Conservation (phyloP, 2,329 filamentous ascomycete genomes). For the Pseudogymnoascus pannorum region DNA sequence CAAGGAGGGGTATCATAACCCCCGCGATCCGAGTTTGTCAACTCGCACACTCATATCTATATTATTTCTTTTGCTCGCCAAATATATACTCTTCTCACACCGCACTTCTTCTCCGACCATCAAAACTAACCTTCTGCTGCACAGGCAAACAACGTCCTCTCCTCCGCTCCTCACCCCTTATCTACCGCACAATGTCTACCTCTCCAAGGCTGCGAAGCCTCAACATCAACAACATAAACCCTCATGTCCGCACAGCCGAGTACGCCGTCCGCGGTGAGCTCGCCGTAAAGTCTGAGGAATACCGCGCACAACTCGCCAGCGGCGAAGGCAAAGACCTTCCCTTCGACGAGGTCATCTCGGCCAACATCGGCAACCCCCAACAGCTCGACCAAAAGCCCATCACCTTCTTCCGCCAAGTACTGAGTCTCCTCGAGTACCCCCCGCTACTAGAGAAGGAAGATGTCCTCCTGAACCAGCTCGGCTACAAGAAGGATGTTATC, state of each 20-base stretch:
- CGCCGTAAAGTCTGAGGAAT: slow-evolving; percentile 86
- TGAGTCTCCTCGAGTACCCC: slow-evolving; percentile 89
- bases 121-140: not conserved
- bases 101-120: not conserved
- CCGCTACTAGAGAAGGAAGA: slow-evolving; percentile 73
- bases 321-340: slow-evolving; percentile 55
- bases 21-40: not conserved
- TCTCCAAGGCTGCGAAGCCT: slow-evolving; percentile 45
- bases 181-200: slow-evolving; percentile 26
- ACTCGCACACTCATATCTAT: not conserved
- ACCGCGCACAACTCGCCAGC: slow-evolving; percentile 64
- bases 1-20: slow-evolving; percentile 1
- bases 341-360: slow-evolving; percentile 86
- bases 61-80: not conserved
- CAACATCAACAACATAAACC: slow-evolving; percentile 85
- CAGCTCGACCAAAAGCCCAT: slow-evolving; percentile 98
- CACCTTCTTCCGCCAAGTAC: slow-evolving; percentile 96
- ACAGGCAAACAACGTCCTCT: not conserved
- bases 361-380: slow-evolving; percentile 98
- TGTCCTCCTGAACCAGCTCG: slow-evolving; percentile 65
- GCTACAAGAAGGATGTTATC: slow-evolving; percentile 85
- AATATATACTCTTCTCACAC: not conserved
- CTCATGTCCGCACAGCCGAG: slow-evolving; percentile 74
- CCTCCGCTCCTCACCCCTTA: not conserved
- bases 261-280: slow-evolving; percentile 97